Evolutionary conservation across 2,329 filamentous ascomycete genomes (phyloP), one percentile per base, ranked within the genome.

Genomic region (Stylonectria norvegica): DNA sequence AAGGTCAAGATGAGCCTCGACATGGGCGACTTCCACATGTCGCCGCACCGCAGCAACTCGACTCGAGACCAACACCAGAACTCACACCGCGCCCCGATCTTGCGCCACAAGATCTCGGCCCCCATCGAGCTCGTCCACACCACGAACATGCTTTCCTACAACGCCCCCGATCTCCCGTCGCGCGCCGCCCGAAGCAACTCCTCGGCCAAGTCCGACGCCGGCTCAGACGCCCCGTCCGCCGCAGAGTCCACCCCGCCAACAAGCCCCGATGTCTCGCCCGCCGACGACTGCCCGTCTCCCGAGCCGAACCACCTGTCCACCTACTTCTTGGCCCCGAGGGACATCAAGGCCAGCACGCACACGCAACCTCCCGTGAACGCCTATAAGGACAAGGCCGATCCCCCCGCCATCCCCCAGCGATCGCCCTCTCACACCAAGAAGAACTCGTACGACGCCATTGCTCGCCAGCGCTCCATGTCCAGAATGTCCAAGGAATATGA

Each of bases 121-220:
- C 93, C 93, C 1, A 76, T 95, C 38, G 83, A 89, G 65, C 76
- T 98, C 48, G 73, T 96, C 34, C 94, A 93, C 44, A 95, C 91
- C 5, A 97, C 93, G 54, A 98, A 97, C 67, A 89, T 94, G 78
- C 83, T 96, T 39, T 89, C 89, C 6, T 95, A 95, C 75, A 91
- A 91, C 60, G 90, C 93, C 8, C 91, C 91, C 36, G 86, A 96
- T 60, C 82, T 96, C 47, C 70, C 71, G 31, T 54, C 17, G 45
- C 41, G 25, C 42, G 38, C 61, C n/a, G 69, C 71, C 9, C 78
- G 76, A 27, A 71, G 71, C 59, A 72, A 71, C 55, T 70, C 68
- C 5, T 71, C 75, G 3, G 68, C 65, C 43, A 75, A 76, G 52
- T 85, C 83, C 4, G 80, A 80, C 29, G 82, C 86, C 43, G 86